Conservation (phyloP, 805 yeast species). For the Kluyveromyces lactis region DNA sequence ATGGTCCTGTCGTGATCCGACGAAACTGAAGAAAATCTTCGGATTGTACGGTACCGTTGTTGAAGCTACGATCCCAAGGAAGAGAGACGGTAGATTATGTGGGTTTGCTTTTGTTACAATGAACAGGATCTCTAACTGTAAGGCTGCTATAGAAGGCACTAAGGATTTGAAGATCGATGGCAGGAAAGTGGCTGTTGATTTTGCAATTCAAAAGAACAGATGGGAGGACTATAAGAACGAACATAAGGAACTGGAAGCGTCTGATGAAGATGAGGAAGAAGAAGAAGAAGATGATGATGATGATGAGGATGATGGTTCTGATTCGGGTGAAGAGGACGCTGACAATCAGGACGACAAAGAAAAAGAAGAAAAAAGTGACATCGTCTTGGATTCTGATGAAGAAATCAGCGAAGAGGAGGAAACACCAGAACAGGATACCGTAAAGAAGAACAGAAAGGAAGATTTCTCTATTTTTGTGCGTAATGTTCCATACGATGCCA, state of each 20-base stretch:
- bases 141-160: constrained; percentile 66
- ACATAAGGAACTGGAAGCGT: constrained; percentile 34
- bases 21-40: constrained; percentile 61
- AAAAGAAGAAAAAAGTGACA: constrained; percentile 19
- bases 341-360: constrained; percentile 26
- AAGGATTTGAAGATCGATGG: constrained; percentile 77
- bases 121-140: constrained; percentile 72
- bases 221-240: constrained; percentile 59
- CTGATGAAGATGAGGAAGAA: constrained; percentile 33
- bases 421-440: constrained; percentile 27
- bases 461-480: constrained; percentile 74
- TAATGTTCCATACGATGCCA: constrained; percentile 92
- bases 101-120: constrained; percentile 95
- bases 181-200: constrained; percentile 88
- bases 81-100: constrained; percentile 77
- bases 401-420: constrained; percentile 24
- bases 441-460: constrained; percentile 54
- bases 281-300: constrained; percentile 33
- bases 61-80: constrained; percentile 84
- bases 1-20: constrained; percentile 84
- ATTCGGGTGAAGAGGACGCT: constrained; percentile 23
- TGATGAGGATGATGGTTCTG: constrained; percentile 30
- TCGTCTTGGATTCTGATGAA: constrained; percentile 27
- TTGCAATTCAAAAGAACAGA: constrained; percentile 78
- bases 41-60: constrained; percentile 75